Conservation (phyloP, 768 basidiomycete genomes). For the Xerocomus spinulosus region DNA sequence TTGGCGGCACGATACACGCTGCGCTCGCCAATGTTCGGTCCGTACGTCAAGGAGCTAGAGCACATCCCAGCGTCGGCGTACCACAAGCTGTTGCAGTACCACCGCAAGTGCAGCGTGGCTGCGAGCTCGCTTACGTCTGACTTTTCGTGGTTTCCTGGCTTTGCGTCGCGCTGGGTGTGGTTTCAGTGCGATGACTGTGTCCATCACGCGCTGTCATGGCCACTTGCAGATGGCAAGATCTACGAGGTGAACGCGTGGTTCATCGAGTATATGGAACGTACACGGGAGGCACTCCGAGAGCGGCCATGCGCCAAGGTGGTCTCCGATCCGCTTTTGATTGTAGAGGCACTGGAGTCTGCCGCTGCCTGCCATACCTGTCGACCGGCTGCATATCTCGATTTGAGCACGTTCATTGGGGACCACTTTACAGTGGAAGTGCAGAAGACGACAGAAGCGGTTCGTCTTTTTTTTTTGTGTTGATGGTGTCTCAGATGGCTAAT, state of each 20-base stretch:
- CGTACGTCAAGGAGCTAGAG: conserved; percentile 34
- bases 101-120: conserved; percentile 31
- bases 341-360: conserved; percentile 28
- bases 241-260: conserved; percentile 34
- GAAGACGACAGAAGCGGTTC: conserved; percentile 26
- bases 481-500: conserved; percentile 3
- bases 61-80: conserved; percentile 35
- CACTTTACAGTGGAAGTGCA: conserved; percentile 29
- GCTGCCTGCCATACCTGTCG: conserved; percentile 28
- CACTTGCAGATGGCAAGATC: conserved; percentile 32
- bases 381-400: conserved; percentile 27
- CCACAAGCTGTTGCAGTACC: conserved; percentile 35
- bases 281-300: conserved; percentile 28
- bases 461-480: conserved; percentile 7
- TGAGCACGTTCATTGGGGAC: conserved; percentile 31
- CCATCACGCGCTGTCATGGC: conserved; percentile 32
- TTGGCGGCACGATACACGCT: conserved; percentile 35
- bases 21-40: conserved; percentile 32
- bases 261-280: conserved; percentile 33
- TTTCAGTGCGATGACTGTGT: conserved; percentile 38
- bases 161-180: conserved; percentile 35
- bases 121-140: conserved; percentile 30
- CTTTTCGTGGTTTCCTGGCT: conserved; percentile 35
- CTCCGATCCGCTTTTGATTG: conserved; percentile 28
- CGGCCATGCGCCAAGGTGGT: conserved; percentile 30